These are phyloP conservation scores for Metarhizium robertsii DNA, from an alignment of 2,329 filamentous ascomycete genomes.

Conservation along the genomic window DNA sequence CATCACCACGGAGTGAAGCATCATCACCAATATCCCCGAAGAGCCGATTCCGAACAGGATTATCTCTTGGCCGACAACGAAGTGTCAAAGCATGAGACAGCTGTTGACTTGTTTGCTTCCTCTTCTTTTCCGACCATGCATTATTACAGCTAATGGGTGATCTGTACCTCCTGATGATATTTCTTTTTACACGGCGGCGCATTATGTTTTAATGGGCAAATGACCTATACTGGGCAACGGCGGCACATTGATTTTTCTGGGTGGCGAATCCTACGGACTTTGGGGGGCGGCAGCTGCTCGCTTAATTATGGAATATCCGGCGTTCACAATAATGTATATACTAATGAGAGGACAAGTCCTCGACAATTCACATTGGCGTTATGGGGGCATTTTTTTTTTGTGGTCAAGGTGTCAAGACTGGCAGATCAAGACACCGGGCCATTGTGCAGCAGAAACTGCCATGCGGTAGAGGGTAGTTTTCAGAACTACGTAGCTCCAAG, in stretches of 20 bases:
- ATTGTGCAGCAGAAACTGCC: background rate
- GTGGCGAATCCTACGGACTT: background rate
- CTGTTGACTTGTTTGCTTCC: background rate
- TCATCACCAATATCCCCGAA: conserved; percentile 17
- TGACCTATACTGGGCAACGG: background rate
- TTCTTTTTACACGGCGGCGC: conserved; percentile 4
- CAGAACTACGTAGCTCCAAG: background rate
- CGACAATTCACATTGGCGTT: background rate
- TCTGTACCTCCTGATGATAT: conserved; percentile 1
- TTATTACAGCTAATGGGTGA: background rate
- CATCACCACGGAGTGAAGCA: conserved; percentile 13
- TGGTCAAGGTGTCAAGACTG: background rate
- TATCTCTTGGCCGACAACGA: conserved; percentile 27
- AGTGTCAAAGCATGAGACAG: conserved; percentile 27
- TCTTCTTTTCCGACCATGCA: background rate
- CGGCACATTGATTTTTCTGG: background rate
- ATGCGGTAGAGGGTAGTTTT: background rate
- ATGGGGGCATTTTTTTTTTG: background rate
- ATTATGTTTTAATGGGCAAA: conserved; percentile 1
- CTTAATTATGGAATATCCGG: background rate
- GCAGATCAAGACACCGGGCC: background rate
- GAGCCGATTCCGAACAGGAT: conserved; percentile 24
- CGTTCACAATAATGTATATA: background rate
- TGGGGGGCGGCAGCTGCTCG: background rate
- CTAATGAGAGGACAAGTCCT: background rate